Base-by-base conservation (phyloP, 805 yeast species). In the Yarrowia sp. region DNA sequence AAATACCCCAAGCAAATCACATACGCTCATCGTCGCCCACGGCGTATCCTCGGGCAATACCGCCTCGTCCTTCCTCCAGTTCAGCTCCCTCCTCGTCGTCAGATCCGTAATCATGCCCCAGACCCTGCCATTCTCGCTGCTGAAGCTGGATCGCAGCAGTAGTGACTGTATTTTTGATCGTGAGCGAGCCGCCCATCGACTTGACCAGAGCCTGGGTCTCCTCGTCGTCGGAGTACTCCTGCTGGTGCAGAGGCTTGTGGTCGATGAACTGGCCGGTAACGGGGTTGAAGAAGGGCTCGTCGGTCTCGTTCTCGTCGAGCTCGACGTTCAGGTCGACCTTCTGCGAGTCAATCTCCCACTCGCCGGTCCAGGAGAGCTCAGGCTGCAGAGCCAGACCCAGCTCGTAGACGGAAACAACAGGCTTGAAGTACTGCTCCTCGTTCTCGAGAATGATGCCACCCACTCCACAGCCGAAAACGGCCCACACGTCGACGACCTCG, bases 401-500 rank as follows among this genome's bases (percentile, higher is more conserved):
- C 72, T 94, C 99, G 73, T 89, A 93, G 0, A 98, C 98, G 0
- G 99, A 94, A 18, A 94, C 84, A 10, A 94, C 88, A 0, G 98
- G 98, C 72, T 86, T 90, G 49, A 38, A 55, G 76, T 83, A 90
- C 70, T 87, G 93, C 65, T 86, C 88, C 51, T 76, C 77, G 62
- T 85, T 83, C 72, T 93, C 97, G 13, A 94, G 73, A 35, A 93
- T 84, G 22, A 93, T 86, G 5, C 99, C 99, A 60, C 96, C 92
- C 68, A 91, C 90, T 10, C 96, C 91, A 72, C 99, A 94, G 0
- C 99, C 99, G 13, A 94, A 74, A 12, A 94, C 82, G 69, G 96
- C 92, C 98, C 99, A 94, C 21, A 89, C 81, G 67, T 94, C 98
- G 13, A 94, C 82, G n/a, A 84, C 85, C 65, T 93, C 99, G 71